Evolutionary conservation across 202 grass and related monocot species (phyloP), one percentile per base, ranked within the genome.

Genomic region (Miscanthus sacchariflorus): DNA sequence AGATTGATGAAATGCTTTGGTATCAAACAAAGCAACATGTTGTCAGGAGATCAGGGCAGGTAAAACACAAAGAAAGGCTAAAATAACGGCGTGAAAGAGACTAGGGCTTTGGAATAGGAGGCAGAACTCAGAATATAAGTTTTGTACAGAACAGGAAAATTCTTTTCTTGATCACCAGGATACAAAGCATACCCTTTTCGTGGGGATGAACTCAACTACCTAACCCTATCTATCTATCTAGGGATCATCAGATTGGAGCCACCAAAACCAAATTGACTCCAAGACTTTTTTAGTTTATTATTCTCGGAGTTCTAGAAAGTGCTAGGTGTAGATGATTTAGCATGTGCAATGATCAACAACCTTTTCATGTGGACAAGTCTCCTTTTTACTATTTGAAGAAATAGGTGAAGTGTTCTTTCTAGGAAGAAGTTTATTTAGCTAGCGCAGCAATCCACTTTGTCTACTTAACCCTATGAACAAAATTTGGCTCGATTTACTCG

Each of bases 101-200:
- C 7, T 25, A 59, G 50, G n/a, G 35, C n/a, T 73, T 40, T 19
- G 45, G 33, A 58, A 82, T 54, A 72, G 68, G 2, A 27, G 2
- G 6, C 48, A 42, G 35, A 72, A 73, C 23, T 72, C 33, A 83
- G 68, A 54, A 18, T 49, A 83, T n/a, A 58, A 13, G 68, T 25
- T 82, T 8, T 25, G 1, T 4, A 19, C 24, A n/a, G 18, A 54
- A 6, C 21, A 24, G 10, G 54, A 6, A 71, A 21, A 39, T 70
- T 68, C 43, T 70, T 70, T 40, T 21, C 46, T 82, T 72, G 48
- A 83, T 56, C 48, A 56, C 27, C 28, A 70, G 80, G 66, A 56
- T 70, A 36, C 9, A 68, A 68, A 1, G 9, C 11, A 10, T 81
- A 12, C 18, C 28, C 66, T 50, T 33, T 68, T 48, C 45, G 64